Conservation (phyloP, 805 yeast genomes). For the Sugiyamaella floridensis region DNA sequence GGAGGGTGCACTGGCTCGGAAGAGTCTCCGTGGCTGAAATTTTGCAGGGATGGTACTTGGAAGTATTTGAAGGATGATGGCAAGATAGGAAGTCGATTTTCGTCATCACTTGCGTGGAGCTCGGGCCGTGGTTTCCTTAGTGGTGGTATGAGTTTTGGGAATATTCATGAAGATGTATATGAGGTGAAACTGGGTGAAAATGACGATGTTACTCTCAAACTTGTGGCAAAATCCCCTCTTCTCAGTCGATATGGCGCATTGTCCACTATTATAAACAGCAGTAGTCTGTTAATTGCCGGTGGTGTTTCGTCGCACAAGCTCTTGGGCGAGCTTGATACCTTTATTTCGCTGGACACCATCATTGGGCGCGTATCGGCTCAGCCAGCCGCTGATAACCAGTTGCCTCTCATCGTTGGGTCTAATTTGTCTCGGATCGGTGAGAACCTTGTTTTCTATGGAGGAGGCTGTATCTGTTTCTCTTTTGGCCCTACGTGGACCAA, state of each 20-base stretch:
- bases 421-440: conserved; percentile 30
- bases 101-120: conserved; percentile 35
- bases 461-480: conserved; percentile 80
- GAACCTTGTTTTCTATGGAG: conserved; percentile 38
- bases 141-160: conserved; percentile 27
- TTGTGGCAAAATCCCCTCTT: conserved; percentile 25
- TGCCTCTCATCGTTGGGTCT: conserved; percentile 51
- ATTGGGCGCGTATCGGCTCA: neutral
- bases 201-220: conserved; percentile 30
- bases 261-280: conserved; percentile 26
- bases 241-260: conserved; percentile 40
- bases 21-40: conserved; percentile 11
- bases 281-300: conserved; percentile 45
- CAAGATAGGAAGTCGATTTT: conserved; percentile 24
- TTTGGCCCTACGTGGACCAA: conserved; percentile 58
- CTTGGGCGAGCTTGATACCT: conserved; percentile 31
- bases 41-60: conserved; percentile 20
- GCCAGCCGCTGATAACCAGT: conserved; percentile 13
- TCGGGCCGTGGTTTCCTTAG: conserved; percentile 35
- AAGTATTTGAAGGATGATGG: conserved; percentile 15
- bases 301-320: conserved; percentile 43
- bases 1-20: conserved; percentile 40
- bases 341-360: conserved; percentile 28
- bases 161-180: neutral
- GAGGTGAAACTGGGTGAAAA: neutral